Conservation (phyloP, 768 basidiomycete species). For the Phallus indusiatus region DNA sequence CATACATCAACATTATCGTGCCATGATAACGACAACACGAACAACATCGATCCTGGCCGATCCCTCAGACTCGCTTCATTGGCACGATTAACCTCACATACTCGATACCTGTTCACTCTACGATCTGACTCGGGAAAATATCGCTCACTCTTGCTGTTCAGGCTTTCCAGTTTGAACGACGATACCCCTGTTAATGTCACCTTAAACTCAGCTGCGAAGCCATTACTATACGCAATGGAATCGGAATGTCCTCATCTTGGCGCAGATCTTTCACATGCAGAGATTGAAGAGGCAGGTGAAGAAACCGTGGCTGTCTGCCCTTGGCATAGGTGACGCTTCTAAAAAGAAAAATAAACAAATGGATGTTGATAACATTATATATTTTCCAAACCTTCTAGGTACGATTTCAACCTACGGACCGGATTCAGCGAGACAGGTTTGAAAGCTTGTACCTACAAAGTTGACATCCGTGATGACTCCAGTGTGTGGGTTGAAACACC, state of each 20-base stretch:
- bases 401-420: conserved; percentile 63
- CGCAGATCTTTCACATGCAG: conserved; percentile 71
- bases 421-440: conserved; percentile 65
- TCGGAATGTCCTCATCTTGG: conserved; percentile 73
- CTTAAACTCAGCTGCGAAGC: conserved; percentile 12
- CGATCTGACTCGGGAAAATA: conserved; percentile 51
- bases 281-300: conserved; percentile 56
- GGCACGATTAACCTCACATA: conserved; percentile 32
- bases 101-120: conserved; percentile 49
- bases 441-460: conserved; percentile 55
- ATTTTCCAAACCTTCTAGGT: no score
- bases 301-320: conserved; percentile 62
- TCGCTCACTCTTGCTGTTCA: conserved; percentile 56
- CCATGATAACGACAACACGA: no score
- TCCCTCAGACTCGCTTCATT: conserved; percentile 12
- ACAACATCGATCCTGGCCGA: no score
- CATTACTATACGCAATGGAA: conserved; percentile 70
- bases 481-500: conserved; percentile 56
- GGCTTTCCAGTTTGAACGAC: conserved; percentile 31
- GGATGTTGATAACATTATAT: neutral
- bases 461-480: conserved; percentile 41
- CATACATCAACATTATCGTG: no score
- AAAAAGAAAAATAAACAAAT: neutral
- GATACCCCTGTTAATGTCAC: conserved; percentile 14
- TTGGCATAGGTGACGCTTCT: conserved; percentile 52